A percentile compares a stretch with the other conserved stretches of the same genome.
Evolutionary conservation across 345 rosid genomes (phyloP).

Genomic region (Draba incana): DNA sequence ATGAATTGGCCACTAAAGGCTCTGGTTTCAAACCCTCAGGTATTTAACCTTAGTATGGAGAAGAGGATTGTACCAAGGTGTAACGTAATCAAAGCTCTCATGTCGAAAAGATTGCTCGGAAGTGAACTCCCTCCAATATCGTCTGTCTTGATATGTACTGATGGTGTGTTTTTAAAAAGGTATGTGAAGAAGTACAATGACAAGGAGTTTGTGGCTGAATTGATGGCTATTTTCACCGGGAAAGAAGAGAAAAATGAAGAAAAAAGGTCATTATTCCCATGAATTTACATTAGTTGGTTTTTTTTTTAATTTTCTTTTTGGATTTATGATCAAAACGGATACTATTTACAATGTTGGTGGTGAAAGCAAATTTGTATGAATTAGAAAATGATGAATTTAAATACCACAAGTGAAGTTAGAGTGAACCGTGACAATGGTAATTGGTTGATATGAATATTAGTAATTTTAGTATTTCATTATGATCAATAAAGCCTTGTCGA

Average conservation of each 20-base stretch:
- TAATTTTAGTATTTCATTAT: too few species aligned
- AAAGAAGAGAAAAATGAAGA: background rate
- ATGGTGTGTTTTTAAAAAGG: background rate
- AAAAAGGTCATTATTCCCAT: too few species aligned
- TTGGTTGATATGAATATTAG: too few species aligned
- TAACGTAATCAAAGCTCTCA: slow-evolving; percentile 22
- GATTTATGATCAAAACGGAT: too few species aligned
- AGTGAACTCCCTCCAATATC: background rate
- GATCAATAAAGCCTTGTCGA: too few species aligned
- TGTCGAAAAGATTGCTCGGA: slow-evolving; percentile 17
- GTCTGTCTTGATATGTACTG: background rate
- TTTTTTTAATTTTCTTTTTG: too few species aligned
- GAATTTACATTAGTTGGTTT: too few species aligned
- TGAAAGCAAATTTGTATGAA: too few species aligned
- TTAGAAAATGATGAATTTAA: too few species aligned
- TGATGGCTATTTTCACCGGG: background rate
- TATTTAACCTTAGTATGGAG: slow-evolving; percentile 11
- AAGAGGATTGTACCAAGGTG: slow-evolving; percentile 21
- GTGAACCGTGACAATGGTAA: too few species aligned
- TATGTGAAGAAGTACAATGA: slow-evolving; percentile 2
- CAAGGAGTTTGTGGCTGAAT: slow-evolving; percentile 14
- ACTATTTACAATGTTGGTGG: too few species aligned
- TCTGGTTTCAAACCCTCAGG: background rate
- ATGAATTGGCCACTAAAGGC: slow-evolving; percentile 17
- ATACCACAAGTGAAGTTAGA: too few species aligned